Conservation (phyloP, 345 rosid species). For the Sonneratia caseolaris region DNA sequence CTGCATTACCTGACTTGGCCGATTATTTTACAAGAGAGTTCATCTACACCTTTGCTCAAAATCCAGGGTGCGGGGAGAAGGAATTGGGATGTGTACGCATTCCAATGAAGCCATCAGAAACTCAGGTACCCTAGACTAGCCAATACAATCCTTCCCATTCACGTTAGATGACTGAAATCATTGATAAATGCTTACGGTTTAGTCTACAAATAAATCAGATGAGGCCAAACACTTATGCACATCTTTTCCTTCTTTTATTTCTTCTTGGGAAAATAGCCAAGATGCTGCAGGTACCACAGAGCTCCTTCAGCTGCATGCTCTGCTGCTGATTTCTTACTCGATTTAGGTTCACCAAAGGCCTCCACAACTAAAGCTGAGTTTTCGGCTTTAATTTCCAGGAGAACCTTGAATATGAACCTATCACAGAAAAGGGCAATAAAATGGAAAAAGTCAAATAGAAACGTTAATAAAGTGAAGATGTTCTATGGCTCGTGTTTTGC, state of each 20-base stretch:
- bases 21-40: too few species aligned
- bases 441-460: background rate
- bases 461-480: background rate
- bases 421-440: background rate
- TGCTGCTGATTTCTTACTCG: conserved; percentile 44
- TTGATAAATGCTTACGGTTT: too few species aligned
- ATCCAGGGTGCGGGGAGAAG: too few species aligned
- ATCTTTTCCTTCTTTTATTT: background rate
- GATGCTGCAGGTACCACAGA: conserved; percentile 46
- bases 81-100: too few species aligned
- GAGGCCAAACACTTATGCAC: background rate
- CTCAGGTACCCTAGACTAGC: too few species aligned
- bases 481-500: too few species aligned
- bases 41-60: too few species aligned
- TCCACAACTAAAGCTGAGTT: conserved; percentile 19
- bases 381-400: conserved; percentile 27
- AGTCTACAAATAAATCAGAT: background rate
- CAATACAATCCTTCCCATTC: background rate
- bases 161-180: background rate
- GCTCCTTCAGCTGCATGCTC: conserved; percentile 67
- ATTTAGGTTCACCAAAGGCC: conserved; percentile 32
- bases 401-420: conserved; percentile 38
- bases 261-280: conserved; percentile 17
- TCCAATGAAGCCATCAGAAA: too few species aligned
- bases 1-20: too few species aligned